Percentiles rank a stretch among this genome's conserved stretches.
phyloP scores from a whole-genome alignment of 805 yeast species.

The Priceomyces medius region DNA sequence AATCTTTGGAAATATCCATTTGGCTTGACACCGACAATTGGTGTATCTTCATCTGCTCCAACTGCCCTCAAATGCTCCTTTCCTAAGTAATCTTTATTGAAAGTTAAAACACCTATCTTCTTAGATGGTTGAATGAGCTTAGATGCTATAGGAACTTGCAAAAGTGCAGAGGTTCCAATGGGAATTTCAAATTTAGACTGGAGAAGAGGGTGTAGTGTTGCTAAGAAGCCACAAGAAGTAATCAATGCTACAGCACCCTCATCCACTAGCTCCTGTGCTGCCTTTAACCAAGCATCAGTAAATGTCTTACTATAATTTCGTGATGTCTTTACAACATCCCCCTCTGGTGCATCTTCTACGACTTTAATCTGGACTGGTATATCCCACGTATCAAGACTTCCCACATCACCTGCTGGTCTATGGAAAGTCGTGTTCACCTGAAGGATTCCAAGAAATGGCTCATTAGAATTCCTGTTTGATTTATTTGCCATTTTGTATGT shows the following conservation, averaged over 20 bases:
- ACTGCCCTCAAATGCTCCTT: conserved; percentile 26
- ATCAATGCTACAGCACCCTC: conserved; percentile 32
- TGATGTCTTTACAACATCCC: conserved; percentile 8
- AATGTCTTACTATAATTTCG: conserved; percentile 19
- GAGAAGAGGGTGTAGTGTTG: conserved; percentile 25
- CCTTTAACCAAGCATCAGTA: conserved; percentile 23
- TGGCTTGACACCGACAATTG: conserved; percentile 10
- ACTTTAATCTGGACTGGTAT: conserved; percentile 8
- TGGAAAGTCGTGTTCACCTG: conserved; percentile 5
- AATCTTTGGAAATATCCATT: conserved; percentile 10
- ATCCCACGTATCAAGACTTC: conserved; percentile 8
- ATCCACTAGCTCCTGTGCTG: conserved; percentile 14
- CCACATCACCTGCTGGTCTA: conserved; percentile 13
- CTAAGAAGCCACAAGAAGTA: conserved; percentile 36
- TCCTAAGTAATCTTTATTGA: conserved; percentile 23
- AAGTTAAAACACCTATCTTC: conserved; percentile 28
- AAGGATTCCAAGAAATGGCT: neutral
- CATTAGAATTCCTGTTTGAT: neutral
- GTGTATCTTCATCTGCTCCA: conserved; percentile 22
- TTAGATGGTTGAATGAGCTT: conserved; percentile 15
- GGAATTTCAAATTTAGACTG: conserved; percentile 23
- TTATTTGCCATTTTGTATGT: neutral
- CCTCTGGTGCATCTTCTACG: conserved; percentile 5
- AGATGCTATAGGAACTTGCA: conserved; percentile 27
- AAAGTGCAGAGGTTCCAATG: conserved; percentile 28